Base-by-base conservation (phyloP, 495 filamentous ascomycete genomes). In the Trichoderma asperelloides region DNA sequence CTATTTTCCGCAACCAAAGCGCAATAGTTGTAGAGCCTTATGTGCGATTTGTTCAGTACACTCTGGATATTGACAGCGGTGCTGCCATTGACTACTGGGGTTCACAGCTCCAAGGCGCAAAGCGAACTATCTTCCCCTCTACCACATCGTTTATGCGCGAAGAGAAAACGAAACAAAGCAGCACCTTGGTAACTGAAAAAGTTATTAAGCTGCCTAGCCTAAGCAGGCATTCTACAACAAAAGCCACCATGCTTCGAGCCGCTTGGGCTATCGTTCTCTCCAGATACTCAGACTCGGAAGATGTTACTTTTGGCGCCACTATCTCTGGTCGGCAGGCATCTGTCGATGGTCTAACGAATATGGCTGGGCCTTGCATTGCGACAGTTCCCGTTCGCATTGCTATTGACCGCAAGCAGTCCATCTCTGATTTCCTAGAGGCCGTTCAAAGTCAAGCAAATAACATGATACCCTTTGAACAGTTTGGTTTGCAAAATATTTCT, bases 361-460 rank as follows among this genome's bases (percentile, higher is more conserved):
- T 86, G 63, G 70, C 77, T 8, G 85, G 83, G 0, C 80, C 87
- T 1, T 76, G 85, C 1, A 82, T 89, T 49, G 80, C 86, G 23
- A 88, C 87, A 0, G 73, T 88, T 0, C 87, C 87, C 3, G 73
- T 84, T 13, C 78, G 86, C 1, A 72, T 78, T 5, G 55, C 51
- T 2, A 28, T 75, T 3, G 39, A 62, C 27, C 40, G 57, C 27
- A 68, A 68, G 12, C 57, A 55, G 40, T n/a, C 40, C 13, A 15
- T 74, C 1, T 43, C 39, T 3, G 65, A 66, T 3, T 74, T 71
- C 21, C 60, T 76, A 28, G n/a, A 65, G 2, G 33, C 30, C 2
- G 37, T 83, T 3, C 81, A 84, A 60, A 39, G 64, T 2, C 72
- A 78, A 65, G 70, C 68, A n/a, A 71, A 68, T 25, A 71, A 74